Base-by-base conservation (phyloP, 2,329 filamentous ascomycete species). In the Penicillium sp. region DNA sequence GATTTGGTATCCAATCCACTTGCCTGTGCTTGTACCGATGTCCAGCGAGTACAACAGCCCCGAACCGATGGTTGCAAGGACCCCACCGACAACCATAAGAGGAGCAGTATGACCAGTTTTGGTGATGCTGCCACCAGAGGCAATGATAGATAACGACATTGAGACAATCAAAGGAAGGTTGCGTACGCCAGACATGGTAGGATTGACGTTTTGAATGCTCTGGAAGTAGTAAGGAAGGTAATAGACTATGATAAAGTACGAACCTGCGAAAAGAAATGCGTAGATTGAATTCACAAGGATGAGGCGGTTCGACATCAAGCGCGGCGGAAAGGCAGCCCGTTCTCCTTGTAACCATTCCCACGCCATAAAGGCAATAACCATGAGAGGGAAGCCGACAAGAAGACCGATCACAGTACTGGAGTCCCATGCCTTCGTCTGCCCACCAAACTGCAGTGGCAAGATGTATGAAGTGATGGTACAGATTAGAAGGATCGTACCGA, bases 151-250 rank as follows among this genome's bases (percentile, higher is more conserved):
- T 67, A 39, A 63, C 65, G 17, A 77, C 58, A 42, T 42, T 13
- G 39, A 42, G 6, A 81, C 60, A 6, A 81, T 72, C 17, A 79
- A 62, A 15, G 79, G 74, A 12, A 81, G 62, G 50, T 77, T 79
- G 35, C 71, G 66, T 13, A 82, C 68, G 6, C 79, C 79, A 2
- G 71, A 75, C 25, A 65, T 52, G 13, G 70, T 66, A 0, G 79
- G 69, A 9, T 61, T 70, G 13, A 65, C 66, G 44, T 67, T 64
- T 5, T 66, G 53, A 39, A 79, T 66, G 8, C 65, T 67, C 61
- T 82, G 79, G 67, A 81, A 81, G 62, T 79, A 81, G 51, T 80
- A 78, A 35, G 79, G 79, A 0, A 81, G 67, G 61, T 78, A 80
- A 66, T 79, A 81, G 10, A 80, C 61, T 2, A 75, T 50, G 15